Evolutionary conservation across 2,329 filamentous ascomycete genomes (phyloP).

Genomic region (Fusarium haematococcum): DNA sequence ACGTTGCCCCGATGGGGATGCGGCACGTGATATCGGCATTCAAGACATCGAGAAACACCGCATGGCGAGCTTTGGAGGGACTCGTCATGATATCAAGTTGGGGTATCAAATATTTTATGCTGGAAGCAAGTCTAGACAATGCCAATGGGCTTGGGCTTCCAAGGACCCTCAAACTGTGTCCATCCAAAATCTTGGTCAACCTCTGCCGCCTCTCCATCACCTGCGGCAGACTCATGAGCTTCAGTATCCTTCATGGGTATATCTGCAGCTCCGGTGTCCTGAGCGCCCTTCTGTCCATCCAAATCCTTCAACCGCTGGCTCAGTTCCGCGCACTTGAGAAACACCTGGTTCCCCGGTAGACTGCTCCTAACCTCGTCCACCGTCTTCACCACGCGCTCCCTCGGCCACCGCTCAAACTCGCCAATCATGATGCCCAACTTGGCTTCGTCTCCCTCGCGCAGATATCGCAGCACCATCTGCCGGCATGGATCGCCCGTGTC

Average conservation of each 20-base stretch:
- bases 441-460: slow-evolving; percentile 50
- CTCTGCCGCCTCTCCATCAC: slow-evolving; percentile 31
- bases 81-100: neutral
- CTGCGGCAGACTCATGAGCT: slow-evolving; percentile 13
- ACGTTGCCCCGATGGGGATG: slow-evolving; percentile 28
- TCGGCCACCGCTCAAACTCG: slow-evolving; percentile 52
- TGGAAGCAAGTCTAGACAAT: slow-evolving; percentile 53
- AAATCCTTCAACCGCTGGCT: slow-evolving; percentile 51
- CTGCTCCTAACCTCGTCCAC: slow-evolving; percentile 55
- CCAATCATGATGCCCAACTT: slow-evolving; percentile 41
- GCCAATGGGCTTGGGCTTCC: slow-evolving; percentile 70
- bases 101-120: slow-evolving; percentile 22
- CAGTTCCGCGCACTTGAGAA: slow-evolving; percentile 59
- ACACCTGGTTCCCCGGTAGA: slow-evolving; percentile 56
- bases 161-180: slow-evolving; percentile 63
- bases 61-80: neutral
- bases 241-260: slow-evolving; percentile 23
- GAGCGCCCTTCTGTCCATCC: slow-evolving; percentile 21
- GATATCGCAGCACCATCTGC: slow-evolving; percentile 53
- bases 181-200: slow-evolving; percentile 52
- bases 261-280: slow-evolving; percentile 7
- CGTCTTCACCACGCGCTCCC: slow-evolving; percentile 50
- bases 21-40: slow-evolving; percentile 37
- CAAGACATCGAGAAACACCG: neutral
- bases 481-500: slow-evolving; percentile 47